These are phyloP conservation scores for Xylariomycetidae sp. DNA, from an alignment of 2,329 filamentous ascomycete species.

Conservation along the genomic window DNA sequence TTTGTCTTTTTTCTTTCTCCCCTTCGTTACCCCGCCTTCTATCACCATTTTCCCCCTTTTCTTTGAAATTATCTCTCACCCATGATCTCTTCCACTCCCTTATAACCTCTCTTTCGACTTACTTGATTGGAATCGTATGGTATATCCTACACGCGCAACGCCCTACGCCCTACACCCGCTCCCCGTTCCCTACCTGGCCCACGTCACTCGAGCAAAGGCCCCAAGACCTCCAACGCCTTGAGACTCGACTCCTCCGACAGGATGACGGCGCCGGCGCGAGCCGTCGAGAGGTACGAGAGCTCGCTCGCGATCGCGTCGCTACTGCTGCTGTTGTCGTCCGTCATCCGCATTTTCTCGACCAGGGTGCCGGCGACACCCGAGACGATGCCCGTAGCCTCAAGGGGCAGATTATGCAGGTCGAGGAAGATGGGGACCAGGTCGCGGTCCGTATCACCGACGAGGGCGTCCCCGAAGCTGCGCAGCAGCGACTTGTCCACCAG, in stretches of 20 bases:
- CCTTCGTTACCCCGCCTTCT: too few relatives aligned
- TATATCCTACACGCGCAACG: too few relatives aligned
- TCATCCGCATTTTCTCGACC: conserved; percentile 62
- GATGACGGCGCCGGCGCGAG: conserved; percentile 83
- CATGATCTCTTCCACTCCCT: conserved; percentile 1
- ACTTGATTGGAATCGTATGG: too few relatives aligned
- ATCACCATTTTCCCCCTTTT: too few relatives aligned
- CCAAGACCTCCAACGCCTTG: conserved; percentile 69
- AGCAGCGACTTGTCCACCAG: conserved; percentile 67
- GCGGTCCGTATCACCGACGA: conserved; percentile 71
- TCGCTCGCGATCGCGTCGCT: too few relatives aligned
- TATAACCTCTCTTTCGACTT: conserved; percentile 29
- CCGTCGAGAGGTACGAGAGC: conserved; percentile 87
- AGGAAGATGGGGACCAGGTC: conserved; percentile 82
- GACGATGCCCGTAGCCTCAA: conserved; percentile 90
- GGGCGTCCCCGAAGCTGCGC: conserved; percentile 61
- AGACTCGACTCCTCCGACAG: conserved; percentile 69
- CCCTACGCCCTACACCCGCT: too few relatives aligned
- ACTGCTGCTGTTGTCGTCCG: conserved; percentile 34
- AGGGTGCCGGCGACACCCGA: conserved; percentile 86
- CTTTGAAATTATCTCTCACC: too few relatives aligned
- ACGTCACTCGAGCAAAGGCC: conserved; percentile 45
- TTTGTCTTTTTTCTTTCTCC: too few relatives aligned
- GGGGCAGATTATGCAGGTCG: conserved; percentile 72
- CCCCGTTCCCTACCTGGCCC: too few relatives aligned